Conservation (phyloP, 257 asterid genomes). For the Ajuga chamaepitys region DNA sequence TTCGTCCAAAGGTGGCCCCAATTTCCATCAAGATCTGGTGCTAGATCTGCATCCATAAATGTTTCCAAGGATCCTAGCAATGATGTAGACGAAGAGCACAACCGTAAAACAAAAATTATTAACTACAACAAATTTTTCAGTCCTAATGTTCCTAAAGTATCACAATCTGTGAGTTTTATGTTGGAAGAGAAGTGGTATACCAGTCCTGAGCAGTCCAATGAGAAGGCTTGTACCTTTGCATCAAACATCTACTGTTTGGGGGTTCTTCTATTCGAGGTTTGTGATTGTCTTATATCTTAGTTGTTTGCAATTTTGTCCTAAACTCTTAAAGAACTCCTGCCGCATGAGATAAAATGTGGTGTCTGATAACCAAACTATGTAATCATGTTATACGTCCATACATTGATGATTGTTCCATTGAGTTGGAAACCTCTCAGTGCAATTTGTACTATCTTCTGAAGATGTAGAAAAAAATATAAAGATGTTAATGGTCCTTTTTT, state of each 20-base stretch:
- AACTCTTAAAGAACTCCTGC: neutral
- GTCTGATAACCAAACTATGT: slow-evolving; percentile 8
- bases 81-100: slow-evolving; percentile 23
- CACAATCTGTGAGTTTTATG: slow-evolving; percentile 32
- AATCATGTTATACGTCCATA: neutral
- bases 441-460: slow-evolving; percentile 11
- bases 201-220: slow-evolving; percentile 65
- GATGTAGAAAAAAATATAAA: neutral
- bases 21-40: slow-evolving; percentile 41
- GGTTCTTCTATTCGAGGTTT: slow-evolving; percentile 91
- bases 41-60: slow-evolving; percentile 27
- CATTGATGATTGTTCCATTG: neutral
- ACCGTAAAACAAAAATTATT: slow-evolving; percentile 24
- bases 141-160: slow-evolving; percentile 25
- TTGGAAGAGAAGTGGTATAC: slow-evolving; percentile 80
- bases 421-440: neutral
- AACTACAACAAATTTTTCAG: slow-evolving; percentile 19
- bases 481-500: neutral
- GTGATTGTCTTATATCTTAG: slow-evolving; percentile 23
- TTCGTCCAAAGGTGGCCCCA: slow-evolving; percentile 52
- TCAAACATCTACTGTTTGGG: slow-evolving; percentile 86
- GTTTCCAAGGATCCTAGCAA: slow-evolving; percentile 26
- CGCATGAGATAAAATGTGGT: slow-evolving; percentile 2
- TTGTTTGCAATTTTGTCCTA: slow-evolving; percentile 5
- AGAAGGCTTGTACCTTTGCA: slow-evolving; percentile 48